A percentile compares a stretch with the other conserved stretches of the same genome.
Evolutionary conservation across 345 rosid genomes (phyloP).

Genomic region (Erodium maritimum): DNA sequence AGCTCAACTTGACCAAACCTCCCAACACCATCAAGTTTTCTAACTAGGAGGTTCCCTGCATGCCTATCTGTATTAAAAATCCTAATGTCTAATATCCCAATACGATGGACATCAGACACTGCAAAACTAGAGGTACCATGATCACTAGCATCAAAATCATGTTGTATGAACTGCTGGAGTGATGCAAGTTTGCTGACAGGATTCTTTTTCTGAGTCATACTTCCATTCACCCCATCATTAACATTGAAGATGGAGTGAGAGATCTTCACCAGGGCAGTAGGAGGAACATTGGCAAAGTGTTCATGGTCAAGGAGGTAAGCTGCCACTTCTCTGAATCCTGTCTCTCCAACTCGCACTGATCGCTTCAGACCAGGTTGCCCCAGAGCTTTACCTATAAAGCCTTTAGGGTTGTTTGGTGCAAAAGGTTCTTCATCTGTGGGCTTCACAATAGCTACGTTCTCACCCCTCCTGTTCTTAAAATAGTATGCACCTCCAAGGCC

Average conservation of each 20-base stretch:
- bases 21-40: constrained; percentile 60
- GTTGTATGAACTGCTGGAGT: constrained; percentile 79
- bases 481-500: constrained; percentile 98
- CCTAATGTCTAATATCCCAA: constrained; percentile 82
- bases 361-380: constrained; percentile 95
- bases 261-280: constrained; percentile 90
- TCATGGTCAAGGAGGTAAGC: constrained; percentile 86
- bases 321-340: constrained; percentile 94
- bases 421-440: constrained; percentile 99
- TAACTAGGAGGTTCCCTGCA: constrained; percentile 88
- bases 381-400: constrained; percentile 92
- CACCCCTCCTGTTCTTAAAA: constrained; percentile 59
- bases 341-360: constrained; percentile 95
- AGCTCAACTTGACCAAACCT: constrained; percentile 76
- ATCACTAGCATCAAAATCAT: constrained; percentile 96
- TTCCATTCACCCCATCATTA: constrained; percentile 67
- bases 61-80: constrained; percentile 95
- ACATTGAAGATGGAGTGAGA: constrained; percentile 85
- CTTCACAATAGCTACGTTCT: constrained; percentile 83
- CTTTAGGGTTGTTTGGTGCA: constrained; percentile 98
- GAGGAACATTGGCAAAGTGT: constrained; percentile 84
- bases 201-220: constrained; percentile 46
- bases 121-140: constrained; percentile 97
- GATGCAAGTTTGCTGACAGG: constrained; percentile 93
- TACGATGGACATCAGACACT: constrained; percentile 77